These are phyloP conservation scores for Xerocomellus amylosporus DNA, from an alignment of 768 basidiomycete species.

Conservation along the genomic window DNA sequence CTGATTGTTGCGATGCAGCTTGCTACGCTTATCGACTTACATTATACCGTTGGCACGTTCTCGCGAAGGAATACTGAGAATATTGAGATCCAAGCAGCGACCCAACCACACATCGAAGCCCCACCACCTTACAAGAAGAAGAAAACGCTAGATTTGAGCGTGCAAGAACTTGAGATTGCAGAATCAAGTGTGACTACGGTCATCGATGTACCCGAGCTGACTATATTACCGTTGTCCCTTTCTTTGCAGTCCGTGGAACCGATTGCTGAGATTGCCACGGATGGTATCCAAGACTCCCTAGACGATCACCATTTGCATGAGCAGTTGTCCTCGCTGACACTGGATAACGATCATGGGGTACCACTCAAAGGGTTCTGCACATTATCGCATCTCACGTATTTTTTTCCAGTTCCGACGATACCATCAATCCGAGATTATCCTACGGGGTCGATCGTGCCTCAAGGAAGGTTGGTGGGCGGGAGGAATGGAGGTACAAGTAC, in stretches of 20 bases:
- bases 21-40: conserved; percentile 46
- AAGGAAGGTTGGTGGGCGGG: conserved; percentile 51
- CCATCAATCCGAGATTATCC: conserved; percentile 46
- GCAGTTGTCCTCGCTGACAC: conserved; percentile 18
- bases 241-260: conserved; percentile 1
- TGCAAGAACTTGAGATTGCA: not conserved
- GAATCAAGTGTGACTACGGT: not conserved
- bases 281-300: conserved; percentile 13
- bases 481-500: conserved; percentile 38
- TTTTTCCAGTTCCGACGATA: conserved; percentile 45
- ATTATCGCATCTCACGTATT: conserved; percentile 5
- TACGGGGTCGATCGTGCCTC: conserved; percentile 37
- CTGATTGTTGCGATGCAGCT: conserved; percentile 31
- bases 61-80: conserved; percentile 3
- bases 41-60: conserved; percentile 36
- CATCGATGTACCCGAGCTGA: conserved; percentile 1
- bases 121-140: conserved; percentile 24
- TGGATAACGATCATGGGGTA: conserved; percentile 38
- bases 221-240: not conserved
- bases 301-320: conserved; percentile 23
- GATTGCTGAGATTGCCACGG: conserved; percentile 21
- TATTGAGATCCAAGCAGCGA: not conserved
- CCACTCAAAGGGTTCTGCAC: too few species aligned
- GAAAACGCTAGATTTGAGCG: not conserved
- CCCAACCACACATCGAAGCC: not conserved